Evolutionary conservation across 2,329 filamentous ascomycete genomes (phyloP).

Genomic region (Aspergillus sp.): DNA sequence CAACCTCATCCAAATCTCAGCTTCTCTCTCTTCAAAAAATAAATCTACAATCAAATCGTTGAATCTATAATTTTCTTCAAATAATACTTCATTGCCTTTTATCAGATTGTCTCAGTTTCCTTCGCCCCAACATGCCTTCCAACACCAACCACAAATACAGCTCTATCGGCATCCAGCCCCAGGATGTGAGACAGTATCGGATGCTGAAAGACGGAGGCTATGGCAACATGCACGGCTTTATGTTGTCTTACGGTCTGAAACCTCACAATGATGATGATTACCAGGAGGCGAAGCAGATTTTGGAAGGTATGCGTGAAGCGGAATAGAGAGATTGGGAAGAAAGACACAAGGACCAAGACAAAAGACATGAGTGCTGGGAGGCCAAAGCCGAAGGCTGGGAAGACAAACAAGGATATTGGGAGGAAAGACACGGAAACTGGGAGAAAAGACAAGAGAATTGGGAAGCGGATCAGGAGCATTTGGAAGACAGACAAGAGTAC

Average conservation of each 20-base stretch:
- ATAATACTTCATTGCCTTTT: too few species aligned
- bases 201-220: slow-evolving; percentile 5
- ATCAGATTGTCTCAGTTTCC: too few species aligned
- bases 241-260: slow-evolving; percentile 4
- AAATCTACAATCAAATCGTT: too few species aligned
- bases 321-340: neutral
- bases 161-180: neutral
- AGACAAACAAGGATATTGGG: neutral
- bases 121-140: too few species aligned
- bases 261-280: slow-evolving; percentile 1
- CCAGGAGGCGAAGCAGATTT: slow-evolving; percentile 2
- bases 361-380: too few species aligned
- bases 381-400: too few species aligned
- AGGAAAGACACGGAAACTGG: too few species aligned
- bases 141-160: too few species aligned
- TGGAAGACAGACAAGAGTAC: neutral
- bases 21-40: too few species aligned
- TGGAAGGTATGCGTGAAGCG: neutral
- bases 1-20: too few species aligned
- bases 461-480: neutral
- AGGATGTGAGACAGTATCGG: slow-evolving; percentile 2
- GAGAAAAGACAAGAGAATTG: neutral
- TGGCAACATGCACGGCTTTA: slow-evolving; percentile 4
- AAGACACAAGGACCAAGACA: neutral
- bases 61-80: too few species aligned